Base-by-base conservation (phyloP, 129 eudicot genomes). In the Helianthus tuberosus region DNA sequence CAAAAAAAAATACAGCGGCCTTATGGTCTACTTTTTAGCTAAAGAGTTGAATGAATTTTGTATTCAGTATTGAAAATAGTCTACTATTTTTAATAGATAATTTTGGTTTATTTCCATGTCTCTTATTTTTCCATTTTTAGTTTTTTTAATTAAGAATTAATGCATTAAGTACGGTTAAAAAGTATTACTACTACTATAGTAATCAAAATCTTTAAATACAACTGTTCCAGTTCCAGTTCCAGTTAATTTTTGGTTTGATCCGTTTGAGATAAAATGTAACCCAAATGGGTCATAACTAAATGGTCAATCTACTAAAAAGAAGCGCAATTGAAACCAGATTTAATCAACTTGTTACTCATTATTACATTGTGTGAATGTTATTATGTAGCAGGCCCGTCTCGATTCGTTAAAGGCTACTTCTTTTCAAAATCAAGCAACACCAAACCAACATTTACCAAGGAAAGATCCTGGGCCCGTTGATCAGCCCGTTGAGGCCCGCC, bases 361-460 rank as follows among this genome's bases (percentile, higher is more conserved):
- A 29, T 36, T 3, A 23, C 44, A 63, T 62, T 2, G 2, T 11
- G 72, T 70, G 32, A 64, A 11, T 77, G 12, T 59, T 25, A 25
- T 63, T 53, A 11, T 75, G 29, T 32, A 64, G 44, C 88, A 93
- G 98, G 96, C 93, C 36, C 91, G 80, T 10, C 81, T 78, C 66
- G 88, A 79, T 46, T 70, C 96, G 12, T 39, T 72, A 64, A 88
- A 79, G 75, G 84, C 89, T 14, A 57, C 79, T 35, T 70, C 88
- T 49, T 14, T 76, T 71, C 93, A 85, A 67, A 76, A 72, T 75
- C 96, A 88, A 32, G 75, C 87, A 10, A 46, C 68, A 46, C 88
- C 90, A 14, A 90, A 86, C 69, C 90, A 84, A 58, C 86, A 77
- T 5, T 27, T 88, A 64, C 86, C 96, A 6, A 90, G 81, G 67